Evolutionary conservation across 495 filamentous ascomycete genomes (phyloP).

Genomic region (Penicillium flavigenum): DNA sequence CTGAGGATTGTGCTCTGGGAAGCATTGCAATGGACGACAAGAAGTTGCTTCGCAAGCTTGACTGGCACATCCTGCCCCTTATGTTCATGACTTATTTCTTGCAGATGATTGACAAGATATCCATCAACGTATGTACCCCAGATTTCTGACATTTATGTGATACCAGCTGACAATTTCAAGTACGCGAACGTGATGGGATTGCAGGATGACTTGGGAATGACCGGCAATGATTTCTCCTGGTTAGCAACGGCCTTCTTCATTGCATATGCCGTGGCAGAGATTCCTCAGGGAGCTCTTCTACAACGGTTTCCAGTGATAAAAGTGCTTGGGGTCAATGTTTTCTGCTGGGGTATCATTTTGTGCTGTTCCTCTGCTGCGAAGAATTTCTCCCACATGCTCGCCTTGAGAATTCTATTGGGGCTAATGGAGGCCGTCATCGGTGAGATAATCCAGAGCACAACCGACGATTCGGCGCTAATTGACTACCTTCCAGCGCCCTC

Average conservation of each 20-base stretch:
- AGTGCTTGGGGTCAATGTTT: constrained; percentile 55
- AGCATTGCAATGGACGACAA: constrained; percentile 30
- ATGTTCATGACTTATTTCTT: constrained; percentile 63
- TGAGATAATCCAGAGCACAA: not conserved
- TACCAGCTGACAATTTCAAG: constrained; percentile 19
- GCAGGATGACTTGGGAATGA: constrained; percentile 46
- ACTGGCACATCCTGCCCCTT: constrained; percentile 55
- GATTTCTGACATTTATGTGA: too few species aligned
- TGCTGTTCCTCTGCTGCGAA: constrained; percentile 54
- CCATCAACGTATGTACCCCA: constrained; percentile 50
- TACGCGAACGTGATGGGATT: constrained; percentile 62
- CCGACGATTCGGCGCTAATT: too few species aligned
- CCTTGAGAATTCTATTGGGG: constrained; percentile 59
- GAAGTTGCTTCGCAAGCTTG: constrained; percentile 48
- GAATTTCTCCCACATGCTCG: constrained; percentile 46
- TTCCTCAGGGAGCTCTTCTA: constrained; percentile 53
- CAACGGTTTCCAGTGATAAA: constrained; percentile 56
- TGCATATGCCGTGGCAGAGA: constrained; percentile 53
- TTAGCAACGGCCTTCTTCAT: constrained; percentile 57
- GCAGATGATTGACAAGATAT: constrained; percentile 68
- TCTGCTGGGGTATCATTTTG: constrained; percentile 60
- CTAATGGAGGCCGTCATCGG: constrained; percentile 64
- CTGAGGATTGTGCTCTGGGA: constrained; percentile 25
- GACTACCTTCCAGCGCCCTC: constrained; percentile 37
- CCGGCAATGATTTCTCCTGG: constrained; percentile 55